Conservation (phyloP, 345 rosid species). For the Salix dunnii region DNA sequence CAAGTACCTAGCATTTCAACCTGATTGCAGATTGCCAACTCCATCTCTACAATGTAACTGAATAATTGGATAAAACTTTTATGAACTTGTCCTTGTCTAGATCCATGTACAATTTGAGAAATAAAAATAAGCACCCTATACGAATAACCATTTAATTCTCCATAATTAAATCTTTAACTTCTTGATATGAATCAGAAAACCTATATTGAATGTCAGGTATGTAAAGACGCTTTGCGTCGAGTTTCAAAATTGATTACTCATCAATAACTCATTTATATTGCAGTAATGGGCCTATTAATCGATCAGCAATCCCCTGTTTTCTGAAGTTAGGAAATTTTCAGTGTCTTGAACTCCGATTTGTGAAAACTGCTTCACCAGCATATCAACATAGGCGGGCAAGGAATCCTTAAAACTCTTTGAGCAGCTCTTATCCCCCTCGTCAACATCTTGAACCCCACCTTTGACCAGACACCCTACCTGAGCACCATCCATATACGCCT, state of each 20-base stretch:
- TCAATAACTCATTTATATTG: not conserved
- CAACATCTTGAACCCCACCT: conserved; percentile 54
- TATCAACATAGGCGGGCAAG: conserved; percentile 33
- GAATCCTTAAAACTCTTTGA: conserved; percentile 37
- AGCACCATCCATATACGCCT: conserved; percentile 70
- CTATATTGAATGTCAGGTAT: conserved; percentile 4
- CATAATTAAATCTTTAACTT: conserved; percentile 8
- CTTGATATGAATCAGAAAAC: conserved; percentile 9
- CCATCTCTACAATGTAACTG: not conserved
- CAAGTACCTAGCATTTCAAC: not conserved
- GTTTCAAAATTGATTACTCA: conserved; percentile 20
- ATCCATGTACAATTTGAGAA: conserved; percentile 17
- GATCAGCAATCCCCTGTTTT: conserved; percentile 4
- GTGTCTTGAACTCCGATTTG: conserved; percentile 46
- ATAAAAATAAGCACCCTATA: conserved; percentile 1
- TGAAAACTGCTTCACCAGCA: conserved; percentile 47
- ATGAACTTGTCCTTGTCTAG: conserved; percentile 10
- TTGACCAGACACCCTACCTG: conserved; percentile 54
- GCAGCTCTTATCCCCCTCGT: conserved; percentile 42
- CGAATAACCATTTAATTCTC: conserved; percentile 4
- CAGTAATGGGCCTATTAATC: conserved; percentile 7
- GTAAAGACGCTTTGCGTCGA: not conserved
- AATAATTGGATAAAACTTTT: not conserved
- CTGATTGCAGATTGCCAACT: not conserved
- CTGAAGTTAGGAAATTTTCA: conserved; percentile 27